Conservation (phyloP, 2,329 filamentous ascomycete species). For the Trichoderma atroviride region DNA sequence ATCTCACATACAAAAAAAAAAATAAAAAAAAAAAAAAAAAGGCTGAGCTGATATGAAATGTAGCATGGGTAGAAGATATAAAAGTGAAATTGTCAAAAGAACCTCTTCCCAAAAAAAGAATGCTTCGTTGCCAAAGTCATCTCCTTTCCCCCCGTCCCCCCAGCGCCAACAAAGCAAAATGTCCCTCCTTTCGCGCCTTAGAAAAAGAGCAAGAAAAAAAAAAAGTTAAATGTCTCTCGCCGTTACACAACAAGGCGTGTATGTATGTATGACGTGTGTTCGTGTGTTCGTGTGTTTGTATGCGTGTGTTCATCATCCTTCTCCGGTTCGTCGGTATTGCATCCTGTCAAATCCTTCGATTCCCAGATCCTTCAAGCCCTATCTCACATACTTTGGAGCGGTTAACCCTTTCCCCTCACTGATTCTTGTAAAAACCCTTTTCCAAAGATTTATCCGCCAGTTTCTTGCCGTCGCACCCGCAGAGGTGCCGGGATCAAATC, state of each 20-base stretch:
- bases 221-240: not conserved
- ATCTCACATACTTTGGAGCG: not conserved
- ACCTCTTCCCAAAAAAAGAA: not conserved
- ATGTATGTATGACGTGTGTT: not conserved
- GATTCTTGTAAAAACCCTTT: not conserved
- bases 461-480: constrained; percentile 36
- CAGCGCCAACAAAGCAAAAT: not conserved
- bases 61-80: not conserved
- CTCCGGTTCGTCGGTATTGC: not conserved
- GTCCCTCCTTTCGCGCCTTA: not conserved
- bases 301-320: not conserved
- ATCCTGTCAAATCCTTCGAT: not conserved
- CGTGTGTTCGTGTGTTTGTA: not conserved
- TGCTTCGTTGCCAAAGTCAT: not conserved
- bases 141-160: not conserved
- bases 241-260: not conserved
- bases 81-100: not conserved
- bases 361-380: not conserved
- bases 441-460: not conserved
- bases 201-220: not conserved
- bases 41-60: not conserved
- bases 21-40: not conserved
- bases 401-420: not conserved
- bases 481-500: constrained; percentile 42
- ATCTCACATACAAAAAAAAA: not conserved